Evolutionary conservation across 768 basidiomycete genomes (phyloP).

Genomic region (Arthromyces matolae): DNA sequence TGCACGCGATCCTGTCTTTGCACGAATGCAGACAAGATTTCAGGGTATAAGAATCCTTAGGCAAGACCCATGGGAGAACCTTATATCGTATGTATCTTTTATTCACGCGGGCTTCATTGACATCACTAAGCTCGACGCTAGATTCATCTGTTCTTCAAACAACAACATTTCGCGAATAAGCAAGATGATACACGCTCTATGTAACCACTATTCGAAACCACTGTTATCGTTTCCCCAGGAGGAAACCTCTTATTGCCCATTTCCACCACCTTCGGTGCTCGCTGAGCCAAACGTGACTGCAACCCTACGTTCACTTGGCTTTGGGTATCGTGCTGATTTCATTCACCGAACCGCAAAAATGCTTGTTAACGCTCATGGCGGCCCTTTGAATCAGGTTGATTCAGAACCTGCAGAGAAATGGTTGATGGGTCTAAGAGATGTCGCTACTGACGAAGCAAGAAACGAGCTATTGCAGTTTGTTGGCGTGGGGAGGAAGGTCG

Average conservation of each 20-base stretch:
- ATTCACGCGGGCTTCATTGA: neutral
- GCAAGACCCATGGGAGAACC: slow-evolving; percentile 95
- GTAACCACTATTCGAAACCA: slow-evolving; percentile 68
- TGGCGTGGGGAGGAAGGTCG: slow-evolving; percentile 95
- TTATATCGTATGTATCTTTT: slow-evolving; percentile 71
- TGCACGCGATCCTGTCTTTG: slow-evolving; percentile 69
- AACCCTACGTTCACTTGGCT: slow-evolving; percentile 77
- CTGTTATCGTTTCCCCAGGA: slow-evolving; percentile 50
- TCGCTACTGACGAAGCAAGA: slow-evolving; percentile 57
- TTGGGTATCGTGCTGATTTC: slow-evolving; percentile 93
- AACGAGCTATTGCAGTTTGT: slow-evolving; percentile 75
- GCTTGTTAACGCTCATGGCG: slow-evolving; percentile 57
- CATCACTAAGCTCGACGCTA: slow-evolving; percentile 25
- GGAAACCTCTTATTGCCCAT: slow-evolving; percentile 61
- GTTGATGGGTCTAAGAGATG: slow-evolving; percentile 50
- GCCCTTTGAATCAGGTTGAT: slow-evolving; percentile 15
- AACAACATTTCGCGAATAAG: slow-evolving; percentile 95
- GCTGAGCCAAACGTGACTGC: slow-evolving; percentile 52
- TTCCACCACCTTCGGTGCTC: slow-evolving; percentile 75
- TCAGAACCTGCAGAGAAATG: slow-evolving; percentile 56
- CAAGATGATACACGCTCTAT: slow-evolving; percentile 85
- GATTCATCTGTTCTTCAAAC: slow-evolving; percentile 97
- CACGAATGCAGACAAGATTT: slow-evolving; percentile 57
- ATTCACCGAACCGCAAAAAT: slow-evolving; percentile 81
- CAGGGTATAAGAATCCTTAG: slow-evolving; percentile 81